A percentile compares a stretch with the other conserved stretches of the same genome.
Evolutionary conservation across 2,329 filamentous ascomycete genomes (phyloP).

Genomic region (Trichoderma harzianum): DNA sequence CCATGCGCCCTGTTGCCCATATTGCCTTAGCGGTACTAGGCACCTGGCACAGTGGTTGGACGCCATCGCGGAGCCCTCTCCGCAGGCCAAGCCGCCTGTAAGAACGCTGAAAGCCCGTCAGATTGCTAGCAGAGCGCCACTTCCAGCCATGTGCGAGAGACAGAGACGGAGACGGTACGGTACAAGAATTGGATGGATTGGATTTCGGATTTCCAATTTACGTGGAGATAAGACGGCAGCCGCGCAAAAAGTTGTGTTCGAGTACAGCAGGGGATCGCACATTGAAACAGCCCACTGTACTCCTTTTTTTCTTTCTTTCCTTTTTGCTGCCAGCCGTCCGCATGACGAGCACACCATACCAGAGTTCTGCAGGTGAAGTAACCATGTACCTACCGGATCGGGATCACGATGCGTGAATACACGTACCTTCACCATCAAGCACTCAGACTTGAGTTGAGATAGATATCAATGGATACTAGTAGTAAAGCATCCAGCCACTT

Average conservation of each 20-base stretch:
- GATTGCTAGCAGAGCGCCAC: slow-evolving; percentile 1
- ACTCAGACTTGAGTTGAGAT: not conserved
- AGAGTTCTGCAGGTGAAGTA: not conserved
- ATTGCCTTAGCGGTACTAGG: not conserved
- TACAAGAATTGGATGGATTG: not conserved
- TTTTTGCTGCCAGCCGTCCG: not conserved
- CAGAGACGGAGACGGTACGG: not conserved
- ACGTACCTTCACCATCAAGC: not conserved
- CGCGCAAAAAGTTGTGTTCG: not conserved
- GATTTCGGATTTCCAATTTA: not conserved
- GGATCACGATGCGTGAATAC: not conserved
- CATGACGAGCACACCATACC: not conserved
- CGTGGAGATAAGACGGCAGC: not conserved
- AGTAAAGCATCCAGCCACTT: not conserved
- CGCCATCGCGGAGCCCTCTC: slow-evolving; percentile 8
- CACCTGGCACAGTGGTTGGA: not conserved
- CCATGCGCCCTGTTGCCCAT: not conserved
- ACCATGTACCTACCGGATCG: not conserved
- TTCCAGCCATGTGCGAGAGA: not conserved
- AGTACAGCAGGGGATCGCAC: not conserved
- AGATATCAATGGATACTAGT: not conserved
- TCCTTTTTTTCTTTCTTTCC: not conserved
- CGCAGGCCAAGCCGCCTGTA: not conserved
- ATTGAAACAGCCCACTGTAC: not conserved
- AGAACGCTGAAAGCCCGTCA: slow-evolving; percentile 10